Percentiles rank a stretch among this genome's conserved stretches.
Conservation (phyloP, 1,139 yeast species). For the Debaryomyces sp. region DNA sequence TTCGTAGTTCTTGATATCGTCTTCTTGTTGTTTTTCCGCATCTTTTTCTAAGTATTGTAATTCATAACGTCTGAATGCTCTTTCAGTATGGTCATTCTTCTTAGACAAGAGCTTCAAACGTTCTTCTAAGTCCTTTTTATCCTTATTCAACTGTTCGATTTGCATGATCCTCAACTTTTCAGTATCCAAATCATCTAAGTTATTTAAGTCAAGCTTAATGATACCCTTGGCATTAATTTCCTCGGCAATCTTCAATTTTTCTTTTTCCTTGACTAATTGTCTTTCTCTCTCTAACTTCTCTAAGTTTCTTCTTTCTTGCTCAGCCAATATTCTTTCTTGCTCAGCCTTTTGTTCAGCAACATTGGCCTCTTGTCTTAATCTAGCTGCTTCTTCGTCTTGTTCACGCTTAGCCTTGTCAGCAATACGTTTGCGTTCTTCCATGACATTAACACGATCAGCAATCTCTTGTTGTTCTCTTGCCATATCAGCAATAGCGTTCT, state of each 20-base stretch:
- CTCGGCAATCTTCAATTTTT: conserved; percentile 80
- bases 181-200: conserved; percentile 76
- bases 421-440: conserved; percentile 58
- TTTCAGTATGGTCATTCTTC: conserved; percentile 84
- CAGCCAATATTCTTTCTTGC: conserved; percentile 80
- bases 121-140: conserved; percentile 76
- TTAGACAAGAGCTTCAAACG: conserved; percentile 70
- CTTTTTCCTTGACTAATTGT: conserved; percentile 63
- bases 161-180: conserved; percentile 77
- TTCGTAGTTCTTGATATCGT: conserved; percentile 67
- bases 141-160: conserved; percentile 85
- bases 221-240: conserved; percentile 93
- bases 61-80: conserved; percentile 90
- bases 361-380: conserved; percentile 60
- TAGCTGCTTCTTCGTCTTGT: conserved; percentile 59
- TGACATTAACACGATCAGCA: conserved; percentile 56
- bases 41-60: conserved; percentile 76
- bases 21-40: conserved; percentile 66
- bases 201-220: conserved; percentile 77
- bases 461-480: conserved; percentile 63
- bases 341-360: conserved; percentile 85
- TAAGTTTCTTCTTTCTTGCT: conserved; percentile 73
- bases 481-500: conserved; percentile 52
- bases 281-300: conserved; percentile 82
- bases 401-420: conserved; percentile 53